phyloP scores from a whole-genome alignment of 306 rosid genomes.

The Sicyos edulis region DNA sequence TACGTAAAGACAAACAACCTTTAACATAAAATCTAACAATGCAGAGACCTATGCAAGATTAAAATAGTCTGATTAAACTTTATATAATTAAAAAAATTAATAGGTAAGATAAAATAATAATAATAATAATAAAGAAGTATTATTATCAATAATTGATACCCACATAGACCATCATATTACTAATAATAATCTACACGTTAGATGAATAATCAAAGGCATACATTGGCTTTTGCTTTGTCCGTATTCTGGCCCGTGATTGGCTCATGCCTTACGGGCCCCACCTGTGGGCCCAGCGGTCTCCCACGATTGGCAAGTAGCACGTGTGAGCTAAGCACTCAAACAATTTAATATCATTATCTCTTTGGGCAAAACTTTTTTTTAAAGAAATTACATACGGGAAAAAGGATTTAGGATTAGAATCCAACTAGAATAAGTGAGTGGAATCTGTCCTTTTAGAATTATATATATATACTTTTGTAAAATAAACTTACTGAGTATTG shows the following conservation, averaged over 20 bases:
- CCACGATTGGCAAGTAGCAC: constrained; percentile 20
- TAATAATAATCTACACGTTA: constrained; percentile 22
- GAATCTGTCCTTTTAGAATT: no score
- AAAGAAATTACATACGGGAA: no score
- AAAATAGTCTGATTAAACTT: neutral
- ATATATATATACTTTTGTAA: no score
- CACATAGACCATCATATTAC: constrained; percentile 15
- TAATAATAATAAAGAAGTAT: neutral
- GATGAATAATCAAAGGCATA: constrained; percentile 15
- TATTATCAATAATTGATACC: constrained; percentile 11
- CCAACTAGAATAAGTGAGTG: neutral
- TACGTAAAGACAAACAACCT: constrained; percentile 14
- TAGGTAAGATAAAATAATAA: neutral
- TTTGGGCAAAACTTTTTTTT: neutral
- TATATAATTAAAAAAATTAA: neutral
- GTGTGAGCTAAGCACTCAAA: constrained; percentile 14
- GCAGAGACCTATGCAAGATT: neutral
- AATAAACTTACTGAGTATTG: no score
- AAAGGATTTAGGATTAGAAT: neutral
- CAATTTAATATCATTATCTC: constrained; percentile 18
- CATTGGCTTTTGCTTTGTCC: constrained; percentile 10
- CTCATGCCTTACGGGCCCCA: constrained; percentile 7
- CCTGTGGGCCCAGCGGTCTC: neutral
- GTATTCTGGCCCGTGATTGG: constrained; percentile 22
- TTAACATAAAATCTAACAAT: constrained; percentile 2